Percentiles rank a stretch among this genome's conserved stretches.
phyloP scores from a whole-genome alignment of 2,329 filamentous ascomycete species.

The Cladosporium sp. region DNA sequence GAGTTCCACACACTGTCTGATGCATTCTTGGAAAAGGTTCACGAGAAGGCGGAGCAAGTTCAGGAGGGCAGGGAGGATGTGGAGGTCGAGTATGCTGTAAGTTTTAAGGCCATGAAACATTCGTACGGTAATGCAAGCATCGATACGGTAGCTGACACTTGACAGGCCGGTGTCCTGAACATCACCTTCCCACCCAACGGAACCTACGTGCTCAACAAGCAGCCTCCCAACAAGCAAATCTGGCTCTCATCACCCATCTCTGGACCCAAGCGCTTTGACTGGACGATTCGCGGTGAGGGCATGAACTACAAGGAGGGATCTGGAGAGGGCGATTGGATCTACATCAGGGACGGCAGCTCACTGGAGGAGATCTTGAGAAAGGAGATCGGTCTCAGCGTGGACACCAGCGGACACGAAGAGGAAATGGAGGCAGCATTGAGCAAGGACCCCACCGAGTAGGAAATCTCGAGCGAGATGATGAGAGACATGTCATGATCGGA shows the following conservation, averaged over 20 bases:
- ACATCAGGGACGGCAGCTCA: conserved; percentile 74
- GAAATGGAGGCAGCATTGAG: conserved; percentile 19
- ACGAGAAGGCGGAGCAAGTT: conserved; percentile 62
- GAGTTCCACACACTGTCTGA: conserved; percentile 78
- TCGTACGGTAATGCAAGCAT: background rate
- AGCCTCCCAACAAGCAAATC: conserved; percentile 94
- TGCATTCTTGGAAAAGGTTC: conserved; percentile 61
- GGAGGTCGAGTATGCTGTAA: conserved; percentile 85
- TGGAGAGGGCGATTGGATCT: conserved; percentile 75
- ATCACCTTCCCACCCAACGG: conserved; percentile 66
- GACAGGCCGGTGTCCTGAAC: conserved; percentile 78
- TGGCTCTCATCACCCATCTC: conserved; percentile 91
- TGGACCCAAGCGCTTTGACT: conserved; percentile 92
- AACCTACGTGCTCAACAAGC: conserved; percentile 95
- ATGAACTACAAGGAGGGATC: conserved; percentile 78
- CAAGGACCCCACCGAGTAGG: conserved; percentile 25
- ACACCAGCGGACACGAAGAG: conserved; percentile 25
- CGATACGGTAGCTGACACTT: background rate
- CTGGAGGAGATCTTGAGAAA: conserved; percentile 67
- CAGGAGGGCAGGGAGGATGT: conserved; percentile 71
- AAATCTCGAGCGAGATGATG: background rate
- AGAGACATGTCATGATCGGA: background rate
- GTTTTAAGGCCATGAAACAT: conserved; percentile 30
- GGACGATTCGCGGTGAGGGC: conserved; percentile 68
- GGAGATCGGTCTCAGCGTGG: conserved; percentile 69